A percentile compares a stretch with the other conserved stretches of the same genome.
These are phyloP conservation scores for Corylus americana DNA, from an alignment of 306 rosid species.

Conservation along the genomic window DNA sequence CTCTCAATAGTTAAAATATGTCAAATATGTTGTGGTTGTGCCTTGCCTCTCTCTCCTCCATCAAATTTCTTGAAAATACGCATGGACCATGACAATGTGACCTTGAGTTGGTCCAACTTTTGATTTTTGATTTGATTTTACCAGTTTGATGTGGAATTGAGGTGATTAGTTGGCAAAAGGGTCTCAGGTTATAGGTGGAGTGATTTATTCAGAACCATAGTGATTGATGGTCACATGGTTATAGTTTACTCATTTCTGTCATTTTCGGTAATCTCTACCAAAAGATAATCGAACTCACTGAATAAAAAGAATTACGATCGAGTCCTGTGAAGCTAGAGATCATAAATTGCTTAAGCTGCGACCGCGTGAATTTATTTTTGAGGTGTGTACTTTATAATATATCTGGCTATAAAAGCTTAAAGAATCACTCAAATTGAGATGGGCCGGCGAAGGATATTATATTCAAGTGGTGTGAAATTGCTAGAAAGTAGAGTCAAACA, in stretches of 20 bases:
- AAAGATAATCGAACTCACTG: background rate
- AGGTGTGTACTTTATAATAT: too few relatives aligned
- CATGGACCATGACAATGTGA: background rate
- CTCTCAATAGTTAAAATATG: background rate
- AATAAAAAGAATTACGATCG: background rate
- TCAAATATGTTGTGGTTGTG: background rate
- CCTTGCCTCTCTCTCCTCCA: background rate
- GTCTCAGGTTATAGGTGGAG: background rate
- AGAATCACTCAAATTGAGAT: too few relatives aligned
- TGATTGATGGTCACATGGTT: background rate
- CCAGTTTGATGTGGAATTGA: background rate
- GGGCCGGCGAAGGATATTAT: too few relatives aligned
- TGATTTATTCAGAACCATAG: background rate
- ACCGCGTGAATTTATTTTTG: background rate
- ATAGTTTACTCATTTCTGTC: background rate
- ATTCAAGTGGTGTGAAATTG: too few relatives aligned
- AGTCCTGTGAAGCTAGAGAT: background rate
- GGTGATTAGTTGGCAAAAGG: background rate
- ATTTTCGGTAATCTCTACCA: background rate
- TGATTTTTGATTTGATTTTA: background rate
- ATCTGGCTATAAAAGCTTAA: background rate
- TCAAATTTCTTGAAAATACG: background rate
- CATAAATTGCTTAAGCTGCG: background rate
- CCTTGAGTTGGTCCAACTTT: background rate
- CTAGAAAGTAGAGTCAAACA: background rate